phyloP scores from a whole-genome alignment of 148 eudicot genomes.

The Vaccinium myrtillus region DNA sequence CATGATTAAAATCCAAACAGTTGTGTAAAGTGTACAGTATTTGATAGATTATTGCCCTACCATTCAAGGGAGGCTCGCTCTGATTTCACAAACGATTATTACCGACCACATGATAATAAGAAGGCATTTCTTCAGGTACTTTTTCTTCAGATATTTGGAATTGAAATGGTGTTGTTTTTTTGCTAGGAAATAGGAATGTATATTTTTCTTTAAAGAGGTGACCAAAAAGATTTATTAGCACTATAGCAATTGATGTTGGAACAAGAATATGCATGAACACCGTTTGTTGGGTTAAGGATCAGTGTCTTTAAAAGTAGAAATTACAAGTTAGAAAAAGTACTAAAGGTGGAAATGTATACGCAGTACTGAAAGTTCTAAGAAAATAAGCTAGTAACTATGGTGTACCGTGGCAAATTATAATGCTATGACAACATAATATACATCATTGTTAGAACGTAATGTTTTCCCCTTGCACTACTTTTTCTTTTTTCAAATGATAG shows the following conservation, averaged over 20 bases:
- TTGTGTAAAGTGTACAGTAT: neutral
- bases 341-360: neutral
- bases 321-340: neutral
- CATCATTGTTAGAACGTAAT: neutral
- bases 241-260: neutral
- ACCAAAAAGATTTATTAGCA: neutral
- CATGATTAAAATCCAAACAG: neutral
- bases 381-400: neutral
- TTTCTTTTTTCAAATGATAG: no score
- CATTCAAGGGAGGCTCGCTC: neutral
- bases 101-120: neutral
- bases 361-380: neutral
- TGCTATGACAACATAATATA: neutral
- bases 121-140: neutral
- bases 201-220: neutral
- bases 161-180: neutral
- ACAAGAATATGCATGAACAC: neutral
- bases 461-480: neutral
- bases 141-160: constrained; percentile 1
- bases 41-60: neutral
- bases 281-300: neutral
- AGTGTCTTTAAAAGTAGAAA: neutral
- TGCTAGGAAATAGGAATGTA: neutral
- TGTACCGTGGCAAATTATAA: neutral
- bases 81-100: neutral